A percentile compares a stretch with the other conserved stretches of the same genome.
These are phyloP conservation scores for Phtheirospermum japonicum DNA, from an alignment of 257 asterid genomes.

Conservation along the genomic window DNA sequence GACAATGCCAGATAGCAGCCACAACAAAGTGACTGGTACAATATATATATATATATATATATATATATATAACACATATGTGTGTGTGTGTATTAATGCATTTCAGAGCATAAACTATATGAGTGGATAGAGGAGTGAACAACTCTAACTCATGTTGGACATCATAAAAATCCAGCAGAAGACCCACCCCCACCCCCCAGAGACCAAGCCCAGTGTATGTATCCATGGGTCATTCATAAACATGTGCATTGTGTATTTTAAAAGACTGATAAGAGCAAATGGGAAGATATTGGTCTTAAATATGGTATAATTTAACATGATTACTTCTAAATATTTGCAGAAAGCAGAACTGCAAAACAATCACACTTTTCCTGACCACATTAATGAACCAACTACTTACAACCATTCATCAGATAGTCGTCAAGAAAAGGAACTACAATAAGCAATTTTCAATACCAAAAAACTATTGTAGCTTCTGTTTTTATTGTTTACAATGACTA, in stretches of 20 bases:
- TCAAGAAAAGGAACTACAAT: slow-evolving; percentile 1
- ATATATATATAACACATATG: too few relatives aligned
- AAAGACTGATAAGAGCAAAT: not conserved
- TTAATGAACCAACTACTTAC: not conserved
- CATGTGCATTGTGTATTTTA: slow-evolving; percentile 6
- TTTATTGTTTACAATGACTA: not conserved
- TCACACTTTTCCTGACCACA: not conserved
- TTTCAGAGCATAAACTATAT: not conserved
- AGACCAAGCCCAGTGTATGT: not conserved
- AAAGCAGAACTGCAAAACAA: not conserved
- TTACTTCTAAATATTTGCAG: slow-evolving; percentile 3
- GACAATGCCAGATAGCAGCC: too few relatives aligned
- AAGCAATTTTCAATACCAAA: slow-evolving; percentile 5
- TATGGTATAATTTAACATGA: too few relatives aligned
- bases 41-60: too few relatives aligned
- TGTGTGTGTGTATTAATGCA: too few relatives aligned
- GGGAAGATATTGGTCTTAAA: not conserved
- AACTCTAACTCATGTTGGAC: not conserved
- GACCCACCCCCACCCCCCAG: not conserved
- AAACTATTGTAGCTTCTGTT: not conserved
- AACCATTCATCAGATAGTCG: slow-evolving; percentile 1
- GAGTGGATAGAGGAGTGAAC: not conserved
- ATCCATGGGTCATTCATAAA: not conserved
- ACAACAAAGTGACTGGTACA: too few relatives aligned
- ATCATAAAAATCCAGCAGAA: not conserved